Conservation (phyloP, 192 early-diverging fungal species). For the Coemansia sp. region DNA sequence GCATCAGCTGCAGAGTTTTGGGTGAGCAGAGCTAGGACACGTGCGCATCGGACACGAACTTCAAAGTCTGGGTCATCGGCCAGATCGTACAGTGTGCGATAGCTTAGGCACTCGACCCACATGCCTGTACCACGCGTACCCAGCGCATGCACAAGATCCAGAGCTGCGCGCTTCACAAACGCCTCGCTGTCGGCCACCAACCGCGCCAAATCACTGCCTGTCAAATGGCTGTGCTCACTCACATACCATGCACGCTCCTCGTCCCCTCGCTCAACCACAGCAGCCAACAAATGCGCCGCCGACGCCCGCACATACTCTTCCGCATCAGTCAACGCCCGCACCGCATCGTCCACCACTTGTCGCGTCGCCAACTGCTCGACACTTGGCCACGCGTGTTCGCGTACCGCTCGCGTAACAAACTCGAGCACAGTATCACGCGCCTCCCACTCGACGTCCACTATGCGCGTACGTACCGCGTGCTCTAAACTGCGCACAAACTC, state of each 20-base stretch:
- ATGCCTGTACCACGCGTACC: not conserved
- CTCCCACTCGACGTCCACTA: slow-evolving; percentile 53
- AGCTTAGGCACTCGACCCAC: slow-evolving; percentile 24
- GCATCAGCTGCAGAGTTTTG: not conserved
- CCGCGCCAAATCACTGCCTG: not conserved
- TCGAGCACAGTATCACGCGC: slow-evolving; percentile 40
- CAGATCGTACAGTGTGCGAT: slow-evolving; percentile 18
- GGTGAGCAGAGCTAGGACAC: slow-evolving; percentile 17
- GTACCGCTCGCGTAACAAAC: slow-evolving; percentile 16
- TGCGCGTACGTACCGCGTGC: slow-evolving; percentile 8
- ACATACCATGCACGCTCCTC: not conserved
- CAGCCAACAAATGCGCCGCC: slow-evolving; percentile 22
- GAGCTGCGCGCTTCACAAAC: slow-evolving; percentile 43
- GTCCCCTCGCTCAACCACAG: not conserved
- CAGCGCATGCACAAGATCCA: slow-evolving; percentile 26
- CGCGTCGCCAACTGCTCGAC: not conserved
- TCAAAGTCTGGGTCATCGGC: slow-evolving; percentile 47
- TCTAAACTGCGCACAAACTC: slow-evolving; percentile 1
- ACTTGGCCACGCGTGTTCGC: not conserved
- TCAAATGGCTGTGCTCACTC: not conserved
- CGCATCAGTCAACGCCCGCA: slow-evolving; percentile 19
- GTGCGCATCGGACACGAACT: slow-evolving; percentile 44
- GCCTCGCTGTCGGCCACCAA: slow-evolving; percentile 45
- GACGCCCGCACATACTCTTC: slow-evolving; percentile 54
- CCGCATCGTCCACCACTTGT: slow-evolving; percentile 21